Evolutionary conservation across 2,329 filamentous ascomycete genomes (phyloP).

Genomic region (Phoma sp.): DNA sequence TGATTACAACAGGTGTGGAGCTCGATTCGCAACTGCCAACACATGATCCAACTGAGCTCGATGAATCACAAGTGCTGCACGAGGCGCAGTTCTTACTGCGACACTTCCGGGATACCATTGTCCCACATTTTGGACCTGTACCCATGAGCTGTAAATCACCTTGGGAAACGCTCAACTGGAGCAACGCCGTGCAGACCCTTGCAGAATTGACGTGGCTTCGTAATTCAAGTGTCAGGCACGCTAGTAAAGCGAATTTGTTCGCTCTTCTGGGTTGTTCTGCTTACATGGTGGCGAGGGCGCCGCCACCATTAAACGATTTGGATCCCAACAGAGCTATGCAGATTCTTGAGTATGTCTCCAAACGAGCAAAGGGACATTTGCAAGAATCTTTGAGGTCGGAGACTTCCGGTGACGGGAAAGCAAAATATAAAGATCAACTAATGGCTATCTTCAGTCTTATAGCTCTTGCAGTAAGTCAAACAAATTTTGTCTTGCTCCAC

Average conservation of each 20-base stretch:
- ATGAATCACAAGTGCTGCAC: slow-evolving; percentile 12
- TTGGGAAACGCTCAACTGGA: slow-evolving; percentile 25
- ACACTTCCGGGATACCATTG: slow-evolving; percentile 20
- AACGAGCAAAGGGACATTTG: slow-evolving; percentile 21
- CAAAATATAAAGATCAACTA: slow-evolving; percentile 27
- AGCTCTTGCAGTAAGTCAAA: slow-evolving; percentile 20
- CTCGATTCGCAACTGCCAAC: slow-evolving; percentile 12
- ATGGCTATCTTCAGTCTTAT: slow-evolving; percentile 26
- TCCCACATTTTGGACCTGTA: slow-evolving; percentile 23
- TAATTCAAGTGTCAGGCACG: slow-evolving; percentile 17
- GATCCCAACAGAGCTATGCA: slow-evolving; percentile 4
- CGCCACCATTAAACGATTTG: background rate
- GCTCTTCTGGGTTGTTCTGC: slow-evolving; percentile 21
- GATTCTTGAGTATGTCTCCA: slow-evolving; percentile 15
- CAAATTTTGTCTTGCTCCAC: background rate
- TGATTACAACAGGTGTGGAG: background rate
- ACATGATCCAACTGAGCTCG: slow-evolving; percentile 8
- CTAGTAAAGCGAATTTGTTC: slow-evolving; percentile 21
- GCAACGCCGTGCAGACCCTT: slow-evolving; percentile 18
- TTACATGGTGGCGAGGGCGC: slow-evolving; percentile 7
- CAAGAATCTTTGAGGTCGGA: slow-evolving; percentile 22
- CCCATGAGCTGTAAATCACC: slow-evolving; percentile 22
- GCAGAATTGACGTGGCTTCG: slow-evolving; percentile 22
- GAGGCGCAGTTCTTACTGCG: slow-evolving; percentile 21
- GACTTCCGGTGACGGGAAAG: slow-evolving; percentile 17